Conservation (phyloP, 306 rosid genomes). For the Casuarina cunninghamiana region DNA sequence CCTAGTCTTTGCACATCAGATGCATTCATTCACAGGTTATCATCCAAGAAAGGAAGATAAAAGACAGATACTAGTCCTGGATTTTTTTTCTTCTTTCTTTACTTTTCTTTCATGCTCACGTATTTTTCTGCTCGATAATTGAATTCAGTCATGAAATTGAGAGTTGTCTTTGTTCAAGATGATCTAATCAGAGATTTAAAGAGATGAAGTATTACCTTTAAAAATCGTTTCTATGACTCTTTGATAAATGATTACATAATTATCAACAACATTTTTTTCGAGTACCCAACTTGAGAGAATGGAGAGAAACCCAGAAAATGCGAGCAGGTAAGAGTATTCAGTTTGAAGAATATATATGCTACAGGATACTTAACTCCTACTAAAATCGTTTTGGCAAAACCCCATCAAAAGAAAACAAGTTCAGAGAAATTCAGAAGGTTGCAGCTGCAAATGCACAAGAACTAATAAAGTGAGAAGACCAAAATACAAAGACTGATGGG, state of each 20-base stretch:
- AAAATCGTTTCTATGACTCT: not conserved
- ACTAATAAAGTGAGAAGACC: not conserved
- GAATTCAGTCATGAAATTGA: not conserved
- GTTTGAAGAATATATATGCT: not conserved
- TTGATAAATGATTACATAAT: not conserved
- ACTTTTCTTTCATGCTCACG: not conserved
- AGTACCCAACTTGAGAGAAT: too few relatives aligned
- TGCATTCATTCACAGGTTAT: not conserved
- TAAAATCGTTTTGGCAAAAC: not conserved
- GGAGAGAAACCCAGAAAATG: not conserved
- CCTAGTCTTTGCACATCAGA: slow-evolving; percentile 6
- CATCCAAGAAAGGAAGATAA: not conserved
- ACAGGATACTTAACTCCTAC: not conserved
- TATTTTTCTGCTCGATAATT: not conserved
- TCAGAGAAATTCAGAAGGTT: not conserved
- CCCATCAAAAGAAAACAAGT: not conserved
- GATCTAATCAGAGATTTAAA: not conserved
- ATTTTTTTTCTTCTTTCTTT: not conserved
- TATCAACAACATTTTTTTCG: not conserved
- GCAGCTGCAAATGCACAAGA: not conserved
- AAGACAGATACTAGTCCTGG: not conserved
- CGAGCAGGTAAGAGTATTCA: not conserved
- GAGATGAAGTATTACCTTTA: not conserved
- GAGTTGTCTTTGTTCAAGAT: not conserved
- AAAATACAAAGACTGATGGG: not conserved